Evolutionary conservation across 441 rosid genomes (phyloP).

Genomic region (Adansonia rubrostipa): DNA sequence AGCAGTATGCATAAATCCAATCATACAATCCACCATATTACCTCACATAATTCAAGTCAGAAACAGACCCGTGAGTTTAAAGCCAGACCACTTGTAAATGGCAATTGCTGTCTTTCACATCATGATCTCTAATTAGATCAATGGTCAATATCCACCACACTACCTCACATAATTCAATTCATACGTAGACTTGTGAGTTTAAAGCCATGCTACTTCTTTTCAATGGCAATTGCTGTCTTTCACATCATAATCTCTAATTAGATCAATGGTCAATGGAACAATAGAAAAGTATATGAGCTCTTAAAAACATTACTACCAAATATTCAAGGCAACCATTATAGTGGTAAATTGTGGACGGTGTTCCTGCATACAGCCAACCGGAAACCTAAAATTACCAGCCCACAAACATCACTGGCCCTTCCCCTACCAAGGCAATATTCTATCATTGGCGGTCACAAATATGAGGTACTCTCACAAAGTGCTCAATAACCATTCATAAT

Average conservation of each 20-base stretch:
- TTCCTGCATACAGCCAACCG: neutral
- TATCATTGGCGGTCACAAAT: neutral
- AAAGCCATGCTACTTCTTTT: neutral
- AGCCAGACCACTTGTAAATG: neutral
- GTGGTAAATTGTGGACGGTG: neutral
- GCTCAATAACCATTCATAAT: neutral
- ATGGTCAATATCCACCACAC: neutral
- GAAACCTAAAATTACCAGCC: neutral
- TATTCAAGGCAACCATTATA: neutral
- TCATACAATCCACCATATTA: constrained; percentile 6
- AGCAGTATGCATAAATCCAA: neutral
- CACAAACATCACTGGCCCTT: neutral
- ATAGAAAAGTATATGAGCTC: neutral
- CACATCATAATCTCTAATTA: neutral
- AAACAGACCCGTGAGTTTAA: neutral
- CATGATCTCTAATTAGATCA: constrained; percentile 3
- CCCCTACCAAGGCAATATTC: neutral
- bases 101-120: neutral
- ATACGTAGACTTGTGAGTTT: neutral
- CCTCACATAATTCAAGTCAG: neutral
- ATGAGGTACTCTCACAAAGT: neutral
- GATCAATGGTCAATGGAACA: neutral
- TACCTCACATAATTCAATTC: neutral
- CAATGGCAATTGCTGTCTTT: neutral
- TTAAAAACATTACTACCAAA: neutral